Evolutionary conservation across 768 basidiomycete species (phyloP), one percentile per base, ranked within the genome.

Genomic region (Phylloporus sp.): DNA sequence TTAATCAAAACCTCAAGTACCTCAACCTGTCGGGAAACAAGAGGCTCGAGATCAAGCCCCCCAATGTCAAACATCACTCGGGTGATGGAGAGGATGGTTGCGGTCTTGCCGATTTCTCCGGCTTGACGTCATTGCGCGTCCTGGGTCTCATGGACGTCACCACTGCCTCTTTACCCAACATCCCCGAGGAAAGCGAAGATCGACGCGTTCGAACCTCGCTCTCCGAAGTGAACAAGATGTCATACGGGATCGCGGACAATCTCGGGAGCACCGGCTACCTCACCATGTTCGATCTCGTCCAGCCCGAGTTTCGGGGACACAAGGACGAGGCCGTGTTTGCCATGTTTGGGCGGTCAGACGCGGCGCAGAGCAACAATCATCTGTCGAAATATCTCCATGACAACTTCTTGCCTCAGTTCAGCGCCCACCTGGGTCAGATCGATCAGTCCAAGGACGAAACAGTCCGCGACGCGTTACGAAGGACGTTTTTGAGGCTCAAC

Each of bases 21-120:
- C 88, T 99, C 62, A 98, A 98, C 60, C 68, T 98, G 36, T 98
- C 96, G 0, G 96, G 96, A 5, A 99, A 99, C 72, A 95, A 96
- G 64, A 82, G 89, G 9, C 76, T 99, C 5, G 91, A 92, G 69
- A 97, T 99, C 75, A 95, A 91, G 66, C 84, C 87, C 0, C 46
- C 52, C 2, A 49, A 59, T 27, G 62, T 70, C 14, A 68, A 67
- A 44, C 65, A 62, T 23, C 50, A 45, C 15, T 60, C 55, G 2
- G 55, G 50, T 1, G 56, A 51, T 51, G 43, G 60, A 34, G 52
- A 59, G 31, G 44, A 27, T 39, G 62, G 49, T 10, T 67, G 66
- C 5, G 67, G 71, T 28, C 69, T 93, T 7, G 83, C 90, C 17
- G 90, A 90, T 48, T 99, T 98, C 69, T 83, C 84, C 13, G 79